Percentiles rank a stretch among this genome's conserved stretches.
phyloP scores from a whole-genome alignment of 108 stramenopile species.

The Discostella stelligeroides region DNA sequence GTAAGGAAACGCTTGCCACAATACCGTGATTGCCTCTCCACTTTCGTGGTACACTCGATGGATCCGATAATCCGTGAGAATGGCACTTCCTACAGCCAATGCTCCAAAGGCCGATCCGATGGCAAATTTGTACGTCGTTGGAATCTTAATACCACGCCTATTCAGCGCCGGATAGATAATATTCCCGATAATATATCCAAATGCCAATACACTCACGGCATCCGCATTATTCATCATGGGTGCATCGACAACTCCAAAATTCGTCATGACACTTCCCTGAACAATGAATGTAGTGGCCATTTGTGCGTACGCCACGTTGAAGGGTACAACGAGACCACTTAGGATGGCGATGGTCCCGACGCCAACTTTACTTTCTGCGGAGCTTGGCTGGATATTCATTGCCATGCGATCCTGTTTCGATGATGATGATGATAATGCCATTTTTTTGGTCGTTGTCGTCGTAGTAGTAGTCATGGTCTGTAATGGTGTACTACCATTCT shows the following conservation, averaged over 20 bases:
- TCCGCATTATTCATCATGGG: slow-evolving; percentile 81
- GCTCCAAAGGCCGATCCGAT: slow-evolving; percentile 76
- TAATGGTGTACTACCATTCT: too few relatives aligned
- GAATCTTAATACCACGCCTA: slow-evolving; percentile 66
- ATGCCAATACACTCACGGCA: slow-evolving; percentile 71
- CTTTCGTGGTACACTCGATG: slow-evolving; percentile 56
- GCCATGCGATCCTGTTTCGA: slow-evolving; percentile 9
- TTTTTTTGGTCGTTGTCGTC: too few relatives aligned
- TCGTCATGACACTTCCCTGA: slow-evolving; percentile 83
- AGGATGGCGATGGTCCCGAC: slow-evolving; percentile 61
- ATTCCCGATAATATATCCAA: slow-evolving; percentile 69
- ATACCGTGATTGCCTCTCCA: slow-evolving; percentile 65
- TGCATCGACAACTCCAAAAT: slow-evolving; percentile 76
- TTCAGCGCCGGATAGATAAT: slow-evolving; percentile 69
- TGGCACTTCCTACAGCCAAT: slow-evolving; percentile 68
- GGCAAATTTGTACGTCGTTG: slow-evolving; percentile 86
- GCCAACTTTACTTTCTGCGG: slow-evolving; percentile 24
- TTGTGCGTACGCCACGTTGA: slow-evolving; percentile 87
- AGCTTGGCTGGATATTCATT: slow-evolving; percentile 13
- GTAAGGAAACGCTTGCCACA: slow-evolving; percentile 82
- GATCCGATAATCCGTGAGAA: slow-evolving; percentile 72
- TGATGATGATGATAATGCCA: not conserved
- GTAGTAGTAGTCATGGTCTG: too few relatives aligned
- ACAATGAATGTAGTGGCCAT: slow-evolving; percentile 87
- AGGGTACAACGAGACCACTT: slow-evolving; percentile 68